phyloP scores from a whole-genome alignment of 2,329 filamentous ascomycete species.

The Colletotrichum scovillei region DNA sequence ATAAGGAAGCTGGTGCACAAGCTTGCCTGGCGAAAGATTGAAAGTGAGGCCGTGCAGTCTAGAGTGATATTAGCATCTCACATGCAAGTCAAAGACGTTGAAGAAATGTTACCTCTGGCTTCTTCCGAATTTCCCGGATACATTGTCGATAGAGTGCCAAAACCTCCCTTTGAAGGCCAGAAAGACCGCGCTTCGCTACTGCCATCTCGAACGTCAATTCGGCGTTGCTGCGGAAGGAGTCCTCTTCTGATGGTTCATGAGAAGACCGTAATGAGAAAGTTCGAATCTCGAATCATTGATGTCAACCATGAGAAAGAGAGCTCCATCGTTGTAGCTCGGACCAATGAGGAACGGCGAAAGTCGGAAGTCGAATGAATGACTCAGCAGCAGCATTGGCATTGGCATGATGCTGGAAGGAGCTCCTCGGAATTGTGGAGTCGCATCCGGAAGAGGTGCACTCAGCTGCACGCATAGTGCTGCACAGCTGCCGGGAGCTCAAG shows the following conservation, averaged over 20 bases:
- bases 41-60: conserved; percentile 72
- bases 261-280: not conserved
- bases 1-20: not conserved
- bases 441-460: conserved; percentile 2
- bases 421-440: conserved; percentile 12
- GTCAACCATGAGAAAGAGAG: conserved; percentile 17
- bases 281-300: conserved; percentile 24
- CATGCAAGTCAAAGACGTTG: not conserved
- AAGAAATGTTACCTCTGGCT: conserved; percentile 71
- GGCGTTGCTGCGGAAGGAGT: not conserved
- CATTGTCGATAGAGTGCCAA: conserved; percentile 88
- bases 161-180: conserved; percentile 92
- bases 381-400: not conserved
- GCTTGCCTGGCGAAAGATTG: conserved; percentile 71
- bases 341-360: conserved; percentile 8
- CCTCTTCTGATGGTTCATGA: not conserved
- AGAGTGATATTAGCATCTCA: conserved; percentile 14
- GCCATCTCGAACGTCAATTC: conserved; percentile 21
- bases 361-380: not conserved
- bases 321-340: not conserved
- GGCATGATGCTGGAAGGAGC: not conserved
- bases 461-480: not conserved
- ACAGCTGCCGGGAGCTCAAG: not conserved
- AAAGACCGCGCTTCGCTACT: conserved; percentile 60
- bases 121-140: conserved; percentile 82